phyloP scores from a whole-genome alignment of 495 filamentous ascomycete species.

The Clohesyomyces aquaticus region DNA sequence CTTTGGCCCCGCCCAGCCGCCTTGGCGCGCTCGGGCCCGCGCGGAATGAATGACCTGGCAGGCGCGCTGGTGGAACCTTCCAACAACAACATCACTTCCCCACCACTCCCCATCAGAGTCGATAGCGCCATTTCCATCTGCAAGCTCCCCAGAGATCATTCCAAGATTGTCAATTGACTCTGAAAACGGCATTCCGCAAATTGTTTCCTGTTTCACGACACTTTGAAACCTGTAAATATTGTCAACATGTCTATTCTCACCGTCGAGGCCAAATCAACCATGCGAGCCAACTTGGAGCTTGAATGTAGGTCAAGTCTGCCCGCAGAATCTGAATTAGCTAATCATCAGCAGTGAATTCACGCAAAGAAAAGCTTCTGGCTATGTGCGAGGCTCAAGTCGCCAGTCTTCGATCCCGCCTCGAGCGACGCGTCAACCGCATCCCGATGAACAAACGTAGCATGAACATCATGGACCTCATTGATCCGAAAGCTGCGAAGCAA shows the following conservation, averaged over 20 bases:
- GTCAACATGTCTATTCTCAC: constrained; percentile 65
- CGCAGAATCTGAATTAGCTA: not conserved
- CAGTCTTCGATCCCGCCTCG: constrained; percentile 80
- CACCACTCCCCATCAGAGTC: constrained; percentile 1
- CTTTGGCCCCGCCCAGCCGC: no score
- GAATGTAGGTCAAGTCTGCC: constrained; percentile 64
- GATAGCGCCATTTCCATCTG: no score
- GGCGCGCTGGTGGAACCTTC: no score
- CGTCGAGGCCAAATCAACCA: constrained; percentile 49
- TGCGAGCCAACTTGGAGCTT: constrained; percentile 90
- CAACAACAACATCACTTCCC: no score
- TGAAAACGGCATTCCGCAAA: not conserved
- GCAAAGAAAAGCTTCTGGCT: constrained; percentile 85
- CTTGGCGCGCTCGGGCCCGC: no score
- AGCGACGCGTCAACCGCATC: constrained; percentile 93
- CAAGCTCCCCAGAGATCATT: no score
- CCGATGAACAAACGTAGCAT: constrained; percentile 75
- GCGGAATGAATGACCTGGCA: no score
- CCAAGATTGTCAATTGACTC: no score
- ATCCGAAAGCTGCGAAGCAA: constrained; percentile 50
- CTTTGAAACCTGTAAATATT: not conserved
- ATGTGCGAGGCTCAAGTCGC: constrained; percentile 88
- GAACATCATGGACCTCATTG: constrained; percentile 81
- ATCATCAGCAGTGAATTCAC: constrained; percentile 73
- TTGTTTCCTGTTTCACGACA: not conserved